Percentiles rank a stretch among this genome's conserved stretches.
These are phyloP conservation scores for Knufia petricola DNA, from an alignment of 2,329 filamentous ascomycete genomes.

Conservation along the genomic window DNA sequence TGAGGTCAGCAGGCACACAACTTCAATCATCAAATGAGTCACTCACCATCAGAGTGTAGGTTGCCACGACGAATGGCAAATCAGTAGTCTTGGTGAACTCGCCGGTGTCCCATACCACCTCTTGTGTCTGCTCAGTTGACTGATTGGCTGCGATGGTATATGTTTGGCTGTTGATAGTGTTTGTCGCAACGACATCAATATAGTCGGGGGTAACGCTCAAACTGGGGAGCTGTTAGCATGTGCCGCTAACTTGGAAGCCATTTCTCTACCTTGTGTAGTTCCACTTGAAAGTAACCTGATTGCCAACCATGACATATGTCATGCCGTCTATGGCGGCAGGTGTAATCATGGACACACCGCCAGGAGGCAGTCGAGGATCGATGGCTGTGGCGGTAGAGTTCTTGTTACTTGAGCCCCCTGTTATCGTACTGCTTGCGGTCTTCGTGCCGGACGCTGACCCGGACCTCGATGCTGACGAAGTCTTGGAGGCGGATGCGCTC, in stretches of 20 bases:
- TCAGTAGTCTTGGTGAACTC: conserved; percentile 41
- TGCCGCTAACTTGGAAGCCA: not conserved
- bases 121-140: conserved; percentile 43
- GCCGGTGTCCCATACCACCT: conserved; percentile 52
- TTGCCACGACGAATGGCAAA: conserved; percentile 47
- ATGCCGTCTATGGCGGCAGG: conserved; percentile 41
- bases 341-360: conserved; percentile 54
- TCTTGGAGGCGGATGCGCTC: not conserved
- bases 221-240: conserved; percentile 6
- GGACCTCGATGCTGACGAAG: not conserved
- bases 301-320: conserved; percentile 53
- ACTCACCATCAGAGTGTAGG: conserved; percentile 48
- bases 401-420: conserved; percentile 19
- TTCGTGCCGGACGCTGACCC: conserved; percentile 3
- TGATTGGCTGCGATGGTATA: conserved; percentile 56
- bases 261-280: conserved; percentile 50
- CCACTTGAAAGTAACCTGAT: conserved; percentile 56
- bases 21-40: not conserved
- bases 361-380: conserved; percentile 45
- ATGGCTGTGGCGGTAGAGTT: conserved; percentile 33
- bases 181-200: conserved; percentile 54
- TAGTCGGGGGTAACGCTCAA: conserved; percentile 48
- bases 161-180: conserved; percentile 47
- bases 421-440: not conserved
- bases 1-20: not conserved